Base-by-base conservation (phyloP, 805 yeast genomes). In the Candida boidinii region DNA sequence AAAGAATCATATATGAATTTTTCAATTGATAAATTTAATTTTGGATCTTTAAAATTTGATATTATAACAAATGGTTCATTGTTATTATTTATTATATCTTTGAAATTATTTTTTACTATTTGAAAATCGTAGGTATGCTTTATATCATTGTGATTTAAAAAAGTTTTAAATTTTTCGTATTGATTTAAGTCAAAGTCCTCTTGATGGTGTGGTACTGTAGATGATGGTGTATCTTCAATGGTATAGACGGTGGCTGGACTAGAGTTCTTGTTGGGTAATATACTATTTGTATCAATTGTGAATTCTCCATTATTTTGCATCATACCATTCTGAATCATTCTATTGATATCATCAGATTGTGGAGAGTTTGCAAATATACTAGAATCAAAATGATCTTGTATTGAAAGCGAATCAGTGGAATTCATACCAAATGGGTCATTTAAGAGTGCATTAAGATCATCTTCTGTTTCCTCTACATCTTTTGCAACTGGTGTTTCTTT, bases 11-110 rank as follows among this genome's bases (percentile, higher is more conserved):
- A 92, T 1, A 92, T 60, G 46, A 72, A 80, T 43, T 83, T 81
- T 46, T 92, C 99, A 5, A 87, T 46, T 2, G 96, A 86, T 12
- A 92, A 60, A 49, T 92, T 92, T 31, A 74, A 45, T 46, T 64
- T 76, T 2, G 97, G 97, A 44, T 81, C 69, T 3, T 59, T 51
- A 9, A 80, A 61, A 17, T 58, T 58, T 1, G 95, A 75, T 1
- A 79, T 51, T 22, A 84, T 64, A 2, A 78, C 61, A 14, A 77
- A 56, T 5, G 85, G 79, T n/a, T 46, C 13, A 1, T 34, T 33
- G 1, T 39, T 33, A 9, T 25, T 21, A 19, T 6, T 19, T 19
- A 19, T 6, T 19, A 7, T 19, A 19, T 19, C 21, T 9, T 7
- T 7, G 6, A 9, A 9, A 7, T 6, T 19, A 19, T 6, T 7